Conservation (phyloP, 2,329 filamentous ascomycete genomes). For the Alternaria ethzedia region DNA sequence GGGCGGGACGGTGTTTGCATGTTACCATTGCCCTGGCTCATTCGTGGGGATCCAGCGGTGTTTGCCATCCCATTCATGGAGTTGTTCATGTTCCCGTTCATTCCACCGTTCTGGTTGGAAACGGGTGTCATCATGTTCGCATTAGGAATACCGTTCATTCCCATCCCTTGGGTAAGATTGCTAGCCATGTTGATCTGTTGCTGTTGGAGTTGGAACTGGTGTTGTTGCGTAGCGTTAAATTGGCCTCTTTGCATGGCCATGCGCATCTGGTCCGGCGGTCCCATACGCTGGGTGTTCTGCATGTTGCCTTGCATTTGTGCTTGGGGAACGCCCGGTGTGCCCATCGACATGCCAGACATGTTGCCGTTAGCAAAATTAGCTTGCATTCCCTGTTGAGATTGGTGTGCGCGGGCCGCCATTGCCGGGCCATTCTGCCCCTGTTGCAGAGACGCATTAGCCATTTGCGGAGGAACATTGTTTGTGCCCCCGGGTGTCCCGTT, state of each 20-base stretch:
- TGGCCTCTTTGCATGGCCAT: constrained; percentile 49
- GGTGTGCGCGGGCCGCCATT: constrained; percentile 44
- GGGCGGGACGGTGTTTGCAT: constrained; percentile 39
- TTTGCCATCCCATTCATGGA: constrained; percentile 46
- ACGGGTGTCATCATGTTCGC: constrained; percentile 44
- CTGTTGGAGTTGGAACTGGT: constrained; percentile 47
- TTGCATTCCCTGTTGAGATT: constrained; percentile 53
- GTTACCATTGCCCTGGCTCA: constrained; percentile 38
- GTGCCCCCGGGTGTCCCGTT: constrained; percentile 49
- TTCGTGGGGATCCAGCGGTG: constrained; percentile 43
- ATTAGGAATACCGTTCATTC: constrained; percentile 45
- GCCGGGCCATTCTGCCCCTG: constrained; percentile 38
- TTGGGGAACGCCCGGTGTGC: constrained; percentile 67
- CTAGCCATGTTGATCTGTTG: constrained; percentile 48
- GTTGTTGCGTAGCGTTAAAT: constrained; percentile 41
- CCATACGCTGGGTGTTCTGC: constrained; percentile 65
- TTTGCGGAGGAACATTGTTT: constrained; percentile 35
- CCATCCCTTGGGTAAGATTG: constrained; percentile 40
- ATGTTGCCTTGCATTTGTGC: constrained; percentile 70
- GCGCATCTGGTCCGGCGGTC: constrained; percentile 48
- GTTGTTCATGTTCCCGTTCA: constrained; percentile 40
- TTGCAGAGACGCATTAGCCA: constrained; percentile 38
- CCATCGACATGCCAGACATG: constrained; percentile 62
- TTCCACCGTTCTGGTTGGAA: constrained; percentile 41
- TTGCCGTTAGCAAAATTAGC: constrained; percentile 55